phyloP scores from a whole-genome alignment of 345 rosid species.

The Populus alba region DNA sequence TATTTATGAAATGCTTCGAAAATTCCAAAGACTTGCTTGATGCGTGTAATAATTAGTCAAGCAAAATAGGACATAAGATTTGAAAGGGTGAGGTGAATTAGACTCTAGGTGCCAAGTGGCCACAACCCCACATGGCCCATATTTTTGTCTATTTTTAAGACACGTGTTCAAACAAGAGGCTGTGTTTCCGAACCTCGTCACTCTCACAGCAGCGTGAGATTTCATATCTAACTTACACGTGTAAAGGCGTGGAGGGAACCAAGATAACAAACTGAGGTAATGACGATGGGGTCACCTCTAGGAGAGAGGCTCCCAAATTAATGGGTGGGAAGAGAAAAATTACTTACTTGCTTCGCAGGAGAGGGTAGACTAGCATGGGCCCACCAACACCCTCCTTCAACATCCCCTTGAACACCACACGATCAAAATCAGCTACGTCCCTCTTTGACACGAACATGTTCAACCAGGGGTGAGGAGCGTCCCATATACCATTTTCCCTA shows the following conservation, averaged over 20 bases:
- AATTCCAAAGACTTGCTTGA: not conserved
- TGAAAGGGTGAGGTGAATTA: not conserved
- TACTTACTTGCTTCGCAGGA: constrained; percentile 74
- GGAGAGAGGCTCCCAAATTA: not conserved
- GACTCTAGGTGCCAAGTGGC: not conserved
- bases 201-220: constrained; percentile 10
- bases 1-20: too few relatives aligned
- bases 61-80: not conserved
- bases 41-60: not conserved
- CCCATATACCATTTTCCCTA: constrained; percentile 67
- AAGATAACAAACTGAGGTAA: constrained; percentile 6
- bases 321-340: not conserved
- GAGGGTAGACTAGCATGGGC: constrained; percentile 88
- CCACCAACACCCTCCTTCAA: constrained; percentile 79
- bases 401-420: constrained; percentile 55
- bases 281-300: not conserved
- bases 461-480: constrained; percentile 93
- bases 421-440: constrained; percentile 62
- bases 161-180: constrained; percentile 7
- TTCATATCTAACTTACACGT: constrained; percentile 17
- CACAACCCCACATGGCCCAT: not conserved
- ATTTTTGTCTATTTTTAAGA: not conserved
- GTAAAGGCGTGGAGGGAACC: constrained; percentile 26
- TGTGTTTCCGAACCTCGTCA: constrained; percentile 28
- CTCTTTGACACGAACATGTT: constrained; percentile 68